These are phyloP conservation scores for Globisporangium iwayamae DNA, from an alignment of 352 stramenopile species.

Conservation along the genomic window DNA sequence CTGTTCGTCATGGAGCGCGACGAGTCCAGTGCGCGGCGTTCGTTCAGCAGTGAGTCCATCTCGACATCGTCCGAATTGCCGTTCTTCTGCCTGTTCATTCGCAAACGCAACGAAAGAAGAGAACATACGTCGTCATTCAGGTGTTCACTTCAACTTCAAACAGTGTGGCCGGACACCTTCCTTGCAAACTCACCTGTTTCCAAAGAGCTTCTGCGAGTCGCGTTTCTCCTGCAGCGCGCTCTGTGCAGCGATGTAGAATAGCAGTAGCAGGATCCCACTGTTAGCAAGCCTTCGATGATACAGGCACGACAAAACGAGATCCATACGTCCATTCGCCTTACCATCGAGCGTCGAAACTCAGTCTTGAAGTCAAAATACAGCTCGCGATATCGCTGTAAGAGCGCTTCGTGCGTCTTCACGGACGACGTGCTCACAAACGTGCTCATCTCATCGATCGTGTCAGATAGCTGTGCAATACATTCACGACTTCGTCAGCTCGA, in stretches of 20 bases:
- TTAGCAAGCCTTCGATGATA: background rate
- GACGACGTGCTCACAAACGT: conserved; percentile 62
- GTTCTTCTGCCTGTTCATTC: conserved; percentile 32
- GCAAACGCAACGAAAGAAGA: background rate
- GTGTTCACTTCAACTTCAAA: background rate
- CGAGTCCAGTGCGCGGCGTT: conserved; percentile 74
- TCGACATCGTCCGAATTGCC: conserved; percentile 57
- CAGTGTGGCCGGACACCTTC: background rate
- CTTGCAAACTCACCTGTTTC: conserved; percentile 45
- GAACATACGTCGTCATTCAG: background rate
- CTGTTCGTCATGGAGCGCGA: conserved; percentile 77
- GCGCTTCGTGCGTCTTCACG: conserved; percentile 78
- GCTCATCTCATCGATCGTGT: conserved; percentile 87
- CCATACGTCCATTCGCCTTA: conserved; percentile 17
- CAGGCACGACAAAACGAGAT: background rate
- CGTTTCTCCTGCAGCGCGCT: conserved; percentile 77
- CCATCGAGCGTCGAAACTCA: conserved; percentile 91
- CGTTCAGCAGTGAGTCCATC: conserved; percentile 78
- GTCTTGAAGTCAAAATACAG: conserved; percentile 95
- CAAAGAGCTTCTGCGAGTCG: conserved; percentile 79
- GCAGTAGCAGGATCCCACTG: background rate
- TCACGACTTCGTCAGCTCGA: background rate
- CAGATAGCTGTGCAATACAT: conserved; percentile 44
- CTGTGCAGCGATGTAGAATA: conserved; percentile 26
- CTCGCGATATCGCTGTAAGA: conserved; percentile 94